These are phyloP conservation scores for Clavaria fumosa DNA, from an alignment of 768 basidiomycete species.

Conservation along the genomic window DNA sequence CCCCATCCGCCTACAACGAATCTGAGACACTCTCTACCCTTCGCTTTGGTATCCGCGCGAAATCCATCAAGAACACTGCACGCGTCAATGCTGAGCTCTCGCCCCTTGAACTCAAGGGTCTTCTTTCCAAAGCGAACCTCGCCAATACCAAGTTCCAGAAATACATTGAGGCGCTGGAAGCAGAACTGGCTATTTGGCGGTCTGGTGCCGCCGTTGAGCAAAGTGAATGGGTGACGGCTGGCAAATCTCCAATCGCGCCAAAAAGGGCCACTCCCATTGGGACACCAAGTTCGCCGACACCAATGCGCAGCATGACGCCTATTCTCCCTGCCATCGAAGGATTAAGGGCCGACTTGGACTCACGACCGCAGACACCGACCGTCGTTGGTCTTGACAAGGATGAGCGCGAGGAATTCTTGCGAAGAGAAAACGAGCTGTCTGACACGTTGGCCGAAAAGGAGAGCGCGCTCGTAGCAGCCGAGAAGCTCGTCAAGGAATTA, in stretches of 20 bases:
- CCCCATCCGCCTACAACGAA: slow-evolving; percentile 95
- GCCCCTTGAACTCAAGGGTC: slow-evolving; percentile 85
- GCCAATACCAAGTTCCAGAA: slow-evolving; percentile 73
- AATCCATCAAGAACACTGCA: slow-evolving; percentile 99
- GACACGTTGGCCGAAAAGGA: slow-evolving; percentile 90
- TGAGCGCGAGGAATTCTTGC: slow-evolving; percentile 93
- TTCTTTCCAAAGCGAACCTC: slow-evolving; percentile 79
- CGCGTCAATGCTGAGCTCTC: slow-evolving; percentile 97
- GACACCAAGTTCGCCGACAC: slow-evolving; percentile 34
- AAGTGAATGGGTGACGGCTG: slow-evolving; percentile 61
- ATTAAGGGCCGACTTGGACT: slow-evolving; percentile 55
- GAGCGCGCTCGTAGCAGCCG: slow-evolving; percentile 58
- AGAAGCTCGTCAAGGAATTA: slow-evolving; percentile 78
- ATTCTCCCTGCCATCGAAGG: slow-evolving; percentile 61
- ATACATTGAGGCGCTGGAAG: slow-evolving; percentile 81
- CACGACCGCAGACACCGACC: slow-evolving; percentile 86
- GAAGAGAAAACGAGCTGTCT: slow-evolving; percentile 90
- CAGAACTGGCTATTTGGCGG: slow-evolving; percentile 83
- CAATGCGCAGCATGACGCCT: slow-evolving; percentile 50
- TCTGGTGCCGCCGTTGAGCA: slow-evolving; percentile 75
- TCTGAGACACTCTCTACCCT: slow-evolving; percentile 90
- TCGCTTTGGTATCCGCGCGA: slow-evolving; percentile 99
- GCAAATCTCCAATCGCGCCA: slow-evolving; percentile 37
- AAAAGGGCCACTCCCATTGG: slow-evolving; percentile 54
- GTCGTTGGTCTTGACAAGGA: slow-evolving; percentile 84